A percentile compares a stretch with the other conserved stretches of the same genome.
Conservation (phyloP, 164 flowering plant species). For the Pachysandra terminalis region DNA sequence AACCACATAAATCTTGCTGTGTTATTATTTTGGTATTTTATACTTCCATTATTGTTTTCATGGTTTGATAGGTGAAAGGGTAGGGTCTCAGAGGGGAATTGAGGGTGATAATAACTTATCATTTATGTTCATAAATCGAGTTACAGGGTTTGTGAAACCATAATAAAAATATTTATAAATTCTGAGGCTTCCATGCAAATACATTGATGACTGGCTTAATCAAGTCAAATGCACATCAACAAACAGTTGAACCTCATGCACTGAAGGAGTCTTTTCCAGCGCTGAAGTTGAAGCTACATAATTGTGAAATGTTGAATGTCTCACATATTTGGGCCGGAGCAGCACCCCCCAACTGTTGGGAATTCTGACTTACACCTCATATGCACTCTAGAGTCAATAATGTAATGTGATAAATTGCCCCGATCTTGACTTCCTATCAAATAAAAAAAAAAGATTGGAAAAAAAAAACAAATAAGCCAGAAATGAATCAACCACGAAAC, state of each 20-base stretch:
- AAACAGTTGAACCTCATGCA: background rate
- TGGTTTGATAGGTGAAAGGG: background rate
- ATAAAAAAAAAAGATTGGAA: too few relatives aligned
- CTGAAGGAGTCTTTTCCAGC: background rate
- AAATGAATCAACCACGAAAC: too few relatives aligned
- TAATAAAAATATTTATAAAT: background rate
- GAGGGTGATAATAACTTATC: background rate
- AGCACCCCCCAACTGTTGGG: background rate
- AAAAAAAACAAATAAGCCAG: too few relatives aligned
- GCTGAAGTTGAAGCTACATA: background rate
- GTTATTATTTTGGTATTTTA: too few relatives aligned
- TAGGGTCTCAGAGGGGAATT: background rate
- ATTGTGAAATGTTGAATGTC: background rate
- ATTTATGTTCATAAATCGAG: background rate
- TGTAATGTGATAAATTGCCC: too few relatives aligned
- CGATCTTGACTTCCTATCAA: too few relatives aligned
- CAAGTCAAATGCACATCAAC: background rate
- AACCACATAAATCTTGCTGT: too few relatives aligned
- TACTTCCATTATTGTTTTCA: too few relatives aligned
- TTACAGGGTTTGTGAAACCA: background rate
- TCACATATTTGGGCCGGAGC: background rate
- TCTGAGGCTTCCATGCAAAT: background rate
- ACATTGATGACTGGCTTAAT: background rate
- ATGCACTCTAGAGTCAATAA: too few relatives aligned
- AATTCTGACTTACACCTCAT: background rate